Evolutionary conservation across 805 yeast species (phyloP), one percentile per base, ranked within the genome.

Genomic region (Yarrowia bubula): DNA sequence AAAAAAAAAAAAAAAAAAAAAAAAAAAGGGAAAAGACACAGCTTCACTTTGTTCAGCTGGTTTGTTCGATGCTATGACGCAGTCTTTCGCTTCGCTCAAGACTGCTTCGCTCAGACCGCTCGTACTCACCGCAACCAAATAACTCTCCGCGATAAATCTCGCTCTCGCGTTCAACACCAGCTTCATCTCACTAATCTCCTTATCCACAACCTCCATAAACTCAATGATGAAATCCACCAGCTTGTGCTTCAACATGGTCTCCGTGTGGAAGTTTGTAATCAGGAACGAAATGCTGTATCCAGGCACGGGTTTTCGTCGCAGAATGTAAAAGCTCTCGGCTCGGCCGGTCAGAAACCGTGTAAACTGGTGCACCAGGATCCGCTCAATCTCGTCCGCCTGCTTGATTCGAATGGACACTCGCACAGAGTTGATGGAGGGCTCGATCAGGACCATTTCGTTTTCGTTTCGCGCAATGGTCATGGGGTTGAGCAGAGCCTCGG

Each of bases 151-250:
- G 57, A 92, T 96, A 68, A 91, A 93, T 80, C 99, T 88, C 13
- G 99, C 99, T 74, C 99, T 85, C 13, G 99, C 97, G 74, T 95
- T 95, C 75, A 95, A 84, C 76, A 93, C 95, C 76, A 95, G 83
- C 78, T 95, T 95, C 96, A 95, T 95, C 76, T 95, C 99, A 77
- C 97, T 90, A 73, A 95, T 95, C 77, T 95, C 99, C 79, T 92
- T 93, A 77, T 95, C 99, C 17, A 95, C 99, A 73, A 92, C 99
- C 77, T 95, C 98, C 98, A 95, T 92, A 76, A 95, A 95, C 79
- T 95, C 98, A 70, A 95, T 91, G 70, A 95, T 92, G 76, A 95
- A 95, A 76, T 95, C 99, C 48, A 95, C 96, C 71, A 95, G 83
- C 78, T 95, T 95, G 72, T 88, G 92, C 79, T 95, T 93, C 78